Conservation (phyloP, 352 stramenopile species). For the Albugo laibachii region DNA sequence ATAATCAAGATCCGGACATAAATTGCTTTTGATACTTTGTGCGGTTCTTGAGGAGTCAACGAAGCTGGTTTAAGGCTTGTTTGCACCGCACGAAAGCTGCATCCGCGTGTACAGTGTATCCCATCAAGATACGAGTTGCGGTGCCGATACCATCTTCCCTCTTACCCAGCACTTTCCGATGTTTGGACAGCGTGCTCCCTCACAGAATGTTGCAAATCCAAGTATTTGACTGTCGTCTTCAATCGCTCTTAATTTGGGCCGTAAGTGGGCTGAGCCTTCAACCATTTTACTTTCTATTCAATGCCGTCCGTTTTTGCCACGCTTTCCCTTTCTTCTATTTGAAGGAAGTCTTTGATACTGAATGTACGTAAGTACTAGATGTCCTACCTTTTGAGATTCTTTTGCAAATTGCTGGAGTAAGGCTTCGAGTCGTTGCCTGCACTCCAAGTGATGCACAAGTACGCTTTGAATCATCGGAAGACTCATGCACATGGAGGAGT, state of each 20-base stretch:
- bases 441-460: slow-evolving; percentile 35
- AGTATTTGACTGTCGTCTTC: slow-evolving; percentile 53
- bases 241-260: slow-evolving; percentile 69
- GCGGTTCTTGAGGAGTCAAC: slow-evolving; percentile 86
- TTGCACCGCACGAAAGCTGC: slow-evolving; percentile 98
- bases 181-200: slow-evolving; percentile 98
- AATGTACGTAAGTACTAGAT: slow-evolving; percentile 37
- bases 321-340: slow-evolving; percentile 27
- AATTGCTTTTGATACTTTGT: slow-evolving; percentile 94
- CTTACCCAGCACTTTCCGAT: slow-evolving; percentile 99
- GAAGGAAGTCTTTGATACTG: slow-evolving; percentile 50
- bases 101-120: slow-evolving; percentile 98
- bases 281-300: slow-evolving; percentile 74
- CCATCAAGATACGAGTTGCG: slow-evolving; percentile 99
- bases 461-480: slow-evolving; percentile 6
- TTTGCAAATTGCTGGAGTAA: slow-evolving; percentile 35
- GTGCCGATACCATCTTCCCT: slow-evolving; percentile 84
- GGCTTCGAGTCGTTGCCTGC: slow-evolving; percentile 30
- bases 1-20: slow-evolving; percentile 96
- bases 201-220: slow-evolving; percentile 94
- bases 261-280: slow-evolving; percentile 70
- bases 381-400: slow-evolving; percentile 30
- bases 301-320: slow-evolving; percentile 61
- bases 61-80: slow-evolving; percentile 87
- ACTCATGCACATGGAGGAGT: too few species aligned